These are phyloP conservation scores for Tetracentron sinense DNA, from an alignment of 164 flowering plant species.

Conservation along the genomic window DNA sequence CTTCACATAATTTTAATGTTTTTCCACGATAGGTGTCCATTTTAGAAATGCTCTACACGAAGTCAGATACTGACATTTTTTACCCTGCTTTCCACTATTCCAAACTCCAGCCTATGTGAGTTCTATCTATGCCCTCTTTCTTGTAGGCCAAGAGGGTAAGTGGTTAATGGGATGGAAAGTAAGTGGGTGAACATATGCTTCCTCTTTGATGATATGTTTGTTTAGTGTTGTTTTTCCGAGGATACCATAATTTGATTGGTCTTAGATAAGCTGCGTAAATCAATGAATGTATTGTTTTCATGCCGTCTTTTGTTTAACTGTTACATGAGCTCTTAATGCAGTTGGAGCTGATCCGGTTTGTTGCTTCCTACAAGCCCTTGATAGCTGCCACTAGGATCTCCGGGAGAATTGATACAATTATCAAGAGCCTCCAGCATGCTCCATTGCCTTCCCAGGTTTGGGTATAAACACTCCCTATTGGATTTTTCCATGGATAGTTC, in stretches of 20 bases:
- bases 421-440: conserved; percentile 42
- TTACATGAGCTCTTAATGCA: conserved; percentile 32
- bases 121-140: too few relatives aligned
- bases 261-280: neutral
- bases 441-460: conserved; percentile 59
- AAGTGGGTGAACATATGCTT: too few relatives aligned
- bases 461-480: neutral
- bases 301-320: conserved; percentile 9
- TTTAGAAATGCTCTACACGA: too few relatives aligned
- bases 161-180: too few relatives aligned
- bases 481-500: neutral
- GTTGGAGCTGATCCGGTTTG: conserved; percentile 73
- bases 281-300: neutral
- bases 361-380: conserved; percentile 66
- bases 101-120: too few relatives aligned
- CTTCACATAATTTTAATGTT: too few relatives aligned
- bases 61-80: too few relatives aligned
- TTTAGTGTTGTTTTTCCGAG: neutral
- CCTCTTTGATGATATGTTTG: too few relatives aligned
- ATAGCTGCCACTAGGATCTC: conserved; percentile 61
- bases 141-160: too few relatives aligned
- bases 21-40: too few relatives aligned
- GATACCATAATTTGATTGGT: neutral
- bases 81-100: too few relatives aligned
- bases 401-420: conserved; percentile 50